These are phyloP conservation scores for Suhomyces xylopsoci DNA, from an alignment of 805 yeast genomes.

Conservation along the genomic window DNA sequence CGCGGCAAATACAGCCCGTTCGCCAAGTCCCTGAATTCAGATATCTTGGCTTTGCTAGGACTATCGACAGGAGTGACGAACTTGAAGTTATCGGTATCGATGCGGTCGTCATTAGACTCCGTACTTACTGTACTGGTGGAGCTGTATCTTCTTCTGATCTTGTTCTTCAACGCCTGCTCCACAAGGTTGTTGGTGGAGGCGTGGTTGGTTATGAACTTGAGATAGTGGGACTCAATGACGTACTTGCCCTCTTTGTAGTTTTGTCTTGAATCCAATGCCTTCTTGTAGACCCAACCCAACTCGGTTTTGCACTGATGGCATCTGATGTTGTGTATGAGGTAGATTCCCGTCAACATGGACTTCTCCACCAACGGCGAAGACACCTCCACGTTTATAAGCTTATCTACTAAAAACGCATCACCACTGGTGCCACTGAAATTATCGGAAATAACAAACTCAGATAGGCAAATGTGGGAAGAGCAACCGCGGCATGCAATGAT, in stretches of 20 bases:
- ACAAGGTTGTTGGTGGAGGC: conserved; percentile 30
- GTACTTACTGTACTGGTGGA: conserved; percentile 10
- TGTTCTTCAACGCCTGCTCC: conserved; percentile 28
- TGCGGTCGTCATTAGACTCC: conserved; percentile 5
- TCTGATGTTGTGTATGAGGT: conserved; percentile 32
- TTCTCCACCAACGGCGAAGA: conserved; percentile 29
- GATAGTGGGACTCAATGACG: conserved; percentile 39
- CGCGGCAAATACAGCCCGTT: conserved; percentile 10
- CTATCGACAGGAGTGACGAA: not conserved
- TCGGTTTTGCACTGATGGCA: conserved; percentile 38
- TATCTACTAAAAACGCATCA: conserved; percentile 40
- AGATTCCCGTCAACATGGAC: conserved; percentile 39
- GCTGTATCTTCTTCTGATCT: conserved; percentile 20
- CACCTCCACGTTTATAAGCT: conserved; percentile 31
- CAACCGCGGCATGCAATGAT: conserved; percentile 41
- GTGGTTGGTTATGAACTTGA: conserved; percentile 34
- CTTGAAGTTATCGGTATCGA: conserved; percentile 1
- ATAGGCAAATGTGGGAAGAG: conserved; percentile 39
- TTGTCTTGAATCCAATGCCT: conserved; percentile 33
- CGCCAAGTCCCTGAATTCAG: conserved; percentile 7
- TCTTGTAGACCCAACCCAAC: conserved; percentile 43
- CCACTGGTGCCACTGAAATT: conserved; percentile 40
- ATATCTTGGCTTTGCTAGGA: not conserved
- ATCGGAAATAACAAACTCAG: conserved; percentile 34
- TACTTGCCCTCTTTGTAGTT: conserved; percentile 44